A percentile compares a stretch with the other conserved stretches of the same genome.
These are phyloP conservation scores for Phylloporus sp. DNA, from an alignment of 768 basidiomycete species.

Conservation along the genomic window DNA sequence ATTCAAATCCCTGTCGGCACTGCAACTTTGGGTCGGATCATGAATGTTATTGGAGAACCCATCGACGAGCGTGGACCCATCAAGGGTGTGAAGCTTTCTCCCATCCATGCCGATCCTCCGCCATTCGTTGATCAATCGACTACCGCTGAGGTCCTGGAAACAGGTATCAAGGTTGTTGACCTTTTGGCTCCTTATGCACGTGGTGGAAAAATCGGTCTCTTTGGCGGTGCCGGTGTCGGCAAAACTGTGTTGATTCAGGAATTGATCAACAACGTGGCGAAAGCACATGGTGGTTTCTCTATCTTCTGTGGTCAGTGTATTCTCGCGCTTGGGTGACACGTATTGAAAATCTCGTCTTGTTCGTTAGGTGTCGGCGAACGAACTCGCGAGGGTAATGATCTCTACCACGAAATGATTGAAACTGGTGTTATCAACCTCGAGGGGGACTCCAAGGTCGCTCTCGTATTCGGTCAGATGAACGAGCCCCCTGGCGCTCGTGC, in stretches of 20 bases:
- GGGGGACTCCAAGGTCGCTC: constrained; percentile 99
- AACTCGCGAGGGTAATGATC: constrained; percentile 99
- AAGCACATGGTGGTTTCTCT: constrained; percentile 99
- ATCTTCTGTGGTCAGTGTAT: constrained; percentile 84
- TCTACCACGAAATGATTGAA: constrained; percentile 99
- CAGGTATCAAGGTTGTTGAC: constrained; percentile 99
- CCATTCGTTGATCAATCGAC: constrained; percentile 98
- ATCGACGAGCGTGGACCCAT: constrained; percentile 99
- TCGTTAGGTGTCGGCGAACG: constrained; percentile 93
- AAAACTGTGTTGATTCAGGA: constrained; percentile 99
- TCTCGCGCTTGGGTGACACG: neutral
- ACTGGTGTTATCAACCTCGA: constrained; percentile 99
- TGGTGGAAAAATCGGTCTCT: constrained; percentile 99
- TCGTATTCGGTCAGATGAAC: constrained; percentile 99
- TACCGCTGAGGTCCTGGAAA: constrained; percentile 97
- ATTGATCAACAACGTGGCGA: constrained; percentile 99
- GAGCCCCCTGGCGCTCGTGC: constrained; percentile 99
- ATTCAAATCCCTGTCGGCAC: constrained; percentile 96
- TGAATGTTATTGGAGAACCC: constrained; percentile 99
- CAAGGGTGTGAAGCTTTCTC: constrained; percentile 85
- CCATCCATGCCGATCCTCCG: constrained; percentile 98
- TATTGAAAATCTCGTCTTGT: constrained; percentile 8
- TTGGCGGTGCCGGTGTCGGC: constrained; percentile 99
- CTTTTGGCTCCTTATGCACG: constrained; percentile 99
- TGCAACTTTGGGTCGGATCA: constrained; percentile 95